Evolutionary conservation across 2,329 filamentous ascomycete genomes (phyloP).

Genomic region (Chaetomiaceae sp.): DNA sequence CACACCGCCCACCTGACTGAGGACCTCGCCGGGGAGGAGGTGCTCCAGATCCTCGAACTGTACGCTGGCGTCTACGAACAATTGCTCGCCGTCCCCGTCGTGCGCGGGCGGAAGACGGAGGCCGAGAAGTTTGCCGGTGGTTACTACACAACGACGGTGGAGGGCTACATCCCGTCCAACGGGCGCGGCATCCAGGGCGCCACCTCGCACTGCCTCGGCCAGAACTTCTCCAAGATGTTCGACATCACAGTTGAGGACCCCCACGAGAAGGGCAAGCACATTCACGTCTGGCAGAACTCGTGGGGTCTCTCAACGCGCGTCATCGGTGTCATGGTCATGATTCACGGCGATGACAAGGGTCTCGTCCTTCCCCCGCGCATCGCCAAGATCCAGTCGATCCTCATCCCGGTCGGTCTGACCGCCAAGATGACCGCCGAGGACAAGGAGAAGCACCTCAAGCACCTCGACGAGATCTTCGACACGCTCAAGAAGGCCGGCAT

Average conservation of each 20-base stretch:
- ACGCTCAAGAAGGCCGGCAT: constrained; percentile 69
- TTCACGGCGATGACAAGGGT: constrained; percentile 93
- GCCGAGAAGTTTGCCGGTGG: constrained; percentile 98
- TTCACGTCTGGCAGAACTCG: constrained; percentile 97
- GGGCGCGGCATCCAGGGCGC: constrained; percentile 95
- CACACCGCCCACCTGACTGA: constrained; percentile 87
- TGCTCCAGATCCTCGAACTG: constrained; percentile 85
- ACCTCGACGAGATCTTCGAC: constrained; percentile 66
- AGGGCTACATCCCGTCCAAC: constrained; percentile 94
- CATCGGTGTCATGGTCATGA: constrained; percentile 98
- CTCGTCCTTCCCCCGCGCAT: constrained; percentile 89
- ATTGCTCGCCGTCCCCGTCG: constrained; percentile 88
- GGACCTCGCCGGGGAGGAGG: constrained; percentile 74
- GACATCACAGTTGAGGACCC: constrained; percentile 96
- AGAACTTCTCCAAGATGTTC: constrained; percentile 99
- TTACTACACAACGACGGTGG: constrained; percentile 93
- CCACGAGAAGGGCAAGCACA: constrained; percentile 67
- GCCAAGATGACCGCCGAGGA: constrained; percentile 81
- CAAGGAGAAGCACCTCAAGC: constrained; percentile 67
- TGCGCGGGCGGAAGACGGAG: constrained; percentile 90
- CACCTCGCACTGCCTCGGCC: constrained; percentile 89
- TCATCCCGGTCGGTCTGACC: constrained; percentile 90
- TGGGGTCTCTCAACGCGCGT: constrained; percentile 97
- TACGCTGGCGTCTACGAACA: constrained; percentile 92
- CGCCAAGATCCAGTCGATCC: constrained; percentile 76